These are phyloP conservation scores for Thozetella sp. DNA, from an alignment of 495 filamentous ascomycete species.

Conservation along the genomic window DNA sequence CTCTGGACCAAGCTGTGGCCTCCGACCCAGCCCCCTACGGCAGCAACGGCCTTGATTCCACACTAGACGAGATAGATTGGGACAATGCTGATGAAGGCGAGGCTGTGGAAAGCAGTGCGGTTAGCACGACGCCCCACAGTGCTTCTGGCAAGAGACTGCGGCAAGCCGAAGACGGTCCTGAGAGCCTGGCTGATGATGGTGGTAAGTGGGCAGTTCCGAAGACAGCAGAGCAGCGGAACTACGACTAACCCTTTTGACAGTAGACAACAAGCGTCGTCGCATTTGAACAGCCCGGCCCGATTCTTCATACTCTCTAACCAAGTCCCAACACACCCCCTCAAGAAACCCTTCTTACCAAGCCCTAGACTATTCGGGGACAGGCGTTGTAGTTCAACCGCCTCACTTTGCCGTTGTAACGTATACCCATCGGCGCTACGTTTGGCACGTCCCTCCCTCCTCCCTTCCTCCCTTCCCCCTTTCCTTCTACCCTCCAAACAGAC, in stretches of 20 bases:
- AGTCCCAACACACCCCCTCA: conserved; percentile 1
- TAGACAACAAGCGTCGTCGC: conserved; percentile 54
- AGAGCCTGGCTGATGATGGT: conserved; percentile 32
- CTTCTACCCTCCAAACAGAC: not conserved
- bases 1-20: conserved; percentile 10
- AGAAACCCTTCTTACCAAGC: not conserved
- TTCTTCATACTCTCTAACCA: not conserved
- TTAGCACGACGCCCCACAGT: conserved; percentile 9
- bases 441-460: not conserved
- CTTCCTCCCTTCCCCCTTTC: conserved; percentile 8
- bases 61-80: conserved; percentile 47
- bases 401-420: too few relatives aligned
- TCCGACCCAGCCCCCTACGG: conserved; percentile 11
- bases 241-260: conserved; percentile 20
- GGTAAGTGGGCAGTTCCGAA: conserved; percentile 35
- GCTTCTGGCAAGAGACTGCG: conserved; percentile 19
- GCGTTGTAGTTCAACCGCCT: conserved; percentile 27
- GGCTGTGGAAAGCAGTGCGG: conserved; percentile 6
- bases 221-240: not conserved
- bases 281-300: conserved; percentile 29
- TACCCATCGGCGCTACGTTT: too few relatives aligned
- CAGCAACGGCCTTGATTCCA: not conserved
- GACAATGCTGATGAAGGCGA: conserved; percentile 37
- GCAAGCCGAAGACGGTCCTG: conserved; percentile 24
- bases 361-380: too few relatives aligned